Percentiles rank a stretch among this genome's conserved stretches.
Evolutionary conservation across 257 asterid genomes (phyloP).

Genomic region (Rauvolfia tetraphylla): DNA sequence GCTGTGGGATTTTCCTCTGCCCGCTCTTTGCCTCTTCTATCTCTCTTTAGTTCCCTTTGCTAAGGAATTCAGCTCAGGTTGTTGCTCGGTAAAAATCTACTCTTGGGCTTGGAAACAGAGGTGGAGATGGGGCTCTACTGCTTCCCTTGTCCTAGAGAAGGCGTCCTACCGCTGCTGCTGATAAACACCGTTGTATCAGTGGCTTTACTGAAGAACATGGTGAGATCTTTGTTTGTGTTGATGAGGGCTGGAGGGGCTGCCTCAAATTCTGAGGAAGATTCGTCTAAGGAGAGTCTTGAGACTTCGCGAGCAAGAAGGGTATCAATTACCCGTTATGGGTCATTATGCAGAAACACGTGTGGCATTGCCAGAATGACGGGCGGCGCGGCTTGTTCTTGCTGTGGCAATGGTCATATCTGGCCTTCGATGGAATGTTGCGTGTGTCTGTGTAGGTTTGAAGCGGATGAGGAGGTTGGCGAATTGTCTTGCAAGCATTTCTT

Average conservation of each 20-base stretch:
- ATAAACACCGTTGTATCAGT: constrained; percentile 44
- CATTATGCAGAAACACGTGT: constrained; percentile 27
- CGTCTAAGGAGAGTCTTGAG: constrained; percentile 11
- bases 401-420: constrained; percentile 6
- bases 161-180: constrained; percentile 39
- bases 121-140: constrained; percentile 34
- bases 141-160: constrained; percentile 45
- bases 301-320: constrained; percentile 28
- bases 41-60: not conserved
- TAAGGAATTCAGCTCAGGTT: not conserved
- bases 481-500: constrained; percentile 72
- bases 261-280: constrained; percentile 18
- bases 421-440: constrained; percentile 44
- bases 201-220: constrained; percentile 35
- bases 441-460: constrained; percentile 49
- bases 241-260: constrained; percentile 19
- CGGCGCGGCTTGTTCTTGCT: not conserved
- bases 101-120: not conserved
- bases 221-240: constrained; percentile 33
- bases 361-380: not conserved
- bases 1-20: not conserved
- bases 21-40: not conserved
- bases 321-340: constrained; percentile 31
- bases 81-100: not conserved
- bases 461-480: constrained; percentile 52